These are phyloP conservation scores for Diaporthe eres DNA, from an alignment of 2,329 filamentous ascomycete species.

Conservation along the genomic window DNA sequence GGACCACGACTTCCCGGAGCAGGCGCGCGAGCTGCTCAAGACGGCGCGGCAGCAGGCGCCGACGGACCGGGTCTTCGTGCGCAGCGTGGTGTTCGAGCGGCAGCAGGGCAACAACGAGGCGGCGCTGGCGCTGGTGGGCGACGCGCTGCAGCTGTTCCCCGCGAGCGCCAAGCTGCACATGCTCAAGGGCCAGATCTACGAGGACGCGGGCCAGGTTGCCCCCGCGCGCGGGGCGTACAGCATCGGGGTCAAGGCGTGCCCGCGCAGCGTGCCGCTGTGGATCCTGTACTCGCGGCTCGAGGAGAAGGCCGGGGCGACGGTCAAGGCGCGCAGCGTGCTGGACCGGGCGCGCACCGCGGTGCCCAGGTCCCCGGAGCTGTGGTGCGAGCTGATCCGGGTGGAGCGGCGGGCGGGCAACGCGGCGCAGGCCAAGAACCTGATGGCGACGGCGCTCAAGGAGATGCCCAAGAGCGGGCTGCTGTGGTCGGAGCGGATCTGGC, in stretches of 20 bases:
- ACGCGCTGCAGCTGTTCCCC: constrained; percentile 89
- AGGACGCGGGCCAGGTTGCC: constrained; percentile 81
- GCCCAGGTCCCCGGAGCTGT: constrained; percentile 86
- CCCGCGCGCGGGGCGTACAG: constrained; percentile 92
- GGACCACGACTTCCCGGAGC: constrained; percentile 85
- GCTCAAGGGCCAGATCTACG: constrained; percentile 99
- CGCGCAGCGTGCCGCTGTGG: constrained; percentile 89
- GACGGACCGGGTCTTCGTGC: constrained; percentile 97
- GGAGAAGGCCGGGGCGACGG: constrained; percentile 84
- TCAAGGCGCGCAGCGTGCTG: constrained; percentile 94
- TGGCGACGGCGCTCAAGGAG: constrained; percentile 94
- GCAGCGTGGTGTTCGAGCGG: constrained; percentile 93
- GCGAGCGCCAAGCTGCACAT: constrained; percentile 93
- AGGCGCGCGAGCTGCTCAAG: constrained; percentile 85
- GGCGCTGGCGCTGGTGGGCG: constrained; percentile 88
- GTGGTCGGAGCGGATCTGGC: constrained; percentile 96
- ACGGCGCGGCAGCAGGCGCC: constrained; percentile 90
- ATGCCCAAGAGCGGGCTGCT: constrained; percentile 89
- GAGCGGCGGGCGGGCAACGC: constrained; percentile 90
- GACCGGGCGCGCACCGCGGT: constrained; percentile 91
- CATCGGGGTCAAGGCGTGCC: constrained; percentile 88
- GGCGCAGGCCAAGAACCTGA: constrained; percentile 87
- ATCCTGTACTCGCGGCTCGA: constrained; percentile 90
- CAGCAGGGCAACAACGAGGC: constrained; percentile 84
- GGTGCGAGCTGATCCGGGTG: constrained; percentile 94